A percentile compares a stretch with the other conserved stretches of the same genome.
Conservation (phyloP, 1,139 yeast genomes). For the Scheffersomyces quercinus region DNA sequence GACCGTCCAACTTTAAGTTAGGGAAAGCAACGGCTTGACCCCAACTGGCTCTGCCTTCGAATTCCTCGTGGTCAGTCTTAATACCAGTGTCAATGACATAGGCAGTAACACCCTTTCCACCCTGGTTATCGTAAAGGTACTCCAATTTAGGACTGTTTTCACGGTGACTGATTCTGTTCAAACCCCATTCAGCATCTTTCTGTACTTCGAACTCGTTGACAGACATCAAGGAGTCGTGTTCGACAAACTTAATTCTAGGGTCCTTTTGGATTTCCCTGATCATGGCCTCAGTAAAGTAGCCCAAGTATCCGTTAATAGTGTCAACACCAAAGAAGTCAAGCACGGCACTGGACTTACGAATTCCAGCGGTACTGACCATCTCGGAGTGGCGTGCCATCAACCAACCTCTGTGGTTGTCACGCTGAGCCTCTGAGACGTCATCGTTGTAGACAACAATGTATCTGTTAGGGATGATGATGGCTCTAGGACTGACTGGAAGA, state of each 20-base stretch:
- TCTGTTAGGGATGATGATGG: constrained; percentile 17
- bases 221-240: constrained; percentile 34
- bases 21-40: constrained; percentile 43
- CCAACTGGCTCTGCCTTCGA: constrained; percentile 46
- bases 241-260: constrained; percentile 36
- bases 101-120: constrained; percentile 46
- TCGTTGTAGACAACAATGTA: constrained; percentile 40
- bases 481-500: constrained; percentile 2
- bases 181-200: constrained; percentile 45
- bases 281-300: constrained; percentile 30
- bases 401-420: constrained; percentile 15
- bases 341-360: neutral
- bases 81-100: constrained; percentile 48
- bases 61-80: constrained; percentile 40
- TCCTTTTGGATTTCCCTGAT: constrained; percentile 26
- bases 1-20: constrained; percentile 35
- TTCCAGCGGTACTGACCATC: constrained; percentile 5
- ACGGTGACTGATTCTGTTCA: constrained; percentile 37
- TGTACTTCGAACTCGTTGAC: constrained; percentile 37
- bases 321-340: constrained; percentile 27
- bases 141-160: constrained; percentile 13
- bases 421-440: constrained; percentile 19
- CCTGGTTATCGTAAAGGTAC: constrained; percentile 39
- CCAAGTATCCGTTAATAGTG: constrained; percentile 34
- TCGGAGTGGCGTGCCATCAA: constrained; percentile 7